Conservation (phyloP, 176 grass and related monocot genomes). For the Miscanthus lutarioriparius region DNA sequence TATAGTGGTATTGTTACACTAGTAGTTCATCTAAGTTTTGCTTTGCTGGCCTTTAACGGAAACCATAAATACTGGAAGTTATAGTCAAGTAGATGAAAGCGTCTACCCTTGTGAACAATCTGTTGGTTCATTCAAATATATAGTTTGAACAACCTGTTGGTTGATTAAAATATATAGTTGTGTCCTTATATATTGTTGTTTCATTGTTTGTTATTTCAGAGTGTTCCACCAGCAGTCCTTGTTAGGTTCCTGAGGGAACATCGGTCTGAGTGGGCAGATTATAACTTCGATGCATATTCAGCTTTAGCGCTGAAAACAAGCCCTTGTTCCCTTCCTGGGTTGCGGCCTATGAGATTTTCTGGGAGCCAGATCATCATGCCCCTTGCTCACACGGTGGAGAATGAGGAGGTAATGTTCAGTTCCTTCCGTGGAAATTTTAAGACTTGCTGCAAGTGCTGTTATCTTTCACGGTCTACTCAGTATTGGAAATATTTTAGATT, state of each 20-base stretch:
- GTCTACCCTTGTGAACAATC: background rate
- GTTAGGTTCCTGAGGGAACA: conserved; percentile 89
- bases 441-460: conserved; percentile 5
- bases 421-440: background rate
- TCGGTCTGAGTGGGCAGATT: conserved; percentile 98
- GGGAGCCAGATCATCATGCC: conserved; percentile 89
- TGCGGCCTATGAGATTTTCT: conserved; percentile 75
- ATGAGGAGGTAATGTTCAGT: conserved; percentile 78
- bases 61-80: background rate
- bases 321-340: conserved; percentile 67
- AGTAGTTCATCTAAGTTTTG: background rate
- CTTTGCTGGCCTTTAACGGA: conserved; percentile 20
- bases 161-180: background rate
- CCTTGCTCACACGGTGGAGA: conserved; percentile 91
- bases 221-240: conserved; percentile 85
- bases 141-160: background rate
- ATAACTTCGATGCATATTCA: conserved; percentile 89
- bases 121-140: background rate
- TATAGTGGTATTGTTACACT: background rate
- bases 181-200: conserved; percentile 21
- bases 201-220: conserved; percentile 53
- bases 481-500: background rate
- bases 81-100: background rate
- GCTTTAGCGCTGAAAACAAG: conserved; percentile 67
- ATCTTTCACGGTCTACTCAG: background rate